phyloP scores from a whole-genome alignment of 2,329 filamentous ascomycete genomes.

The Cercospora sp. region DNA sequence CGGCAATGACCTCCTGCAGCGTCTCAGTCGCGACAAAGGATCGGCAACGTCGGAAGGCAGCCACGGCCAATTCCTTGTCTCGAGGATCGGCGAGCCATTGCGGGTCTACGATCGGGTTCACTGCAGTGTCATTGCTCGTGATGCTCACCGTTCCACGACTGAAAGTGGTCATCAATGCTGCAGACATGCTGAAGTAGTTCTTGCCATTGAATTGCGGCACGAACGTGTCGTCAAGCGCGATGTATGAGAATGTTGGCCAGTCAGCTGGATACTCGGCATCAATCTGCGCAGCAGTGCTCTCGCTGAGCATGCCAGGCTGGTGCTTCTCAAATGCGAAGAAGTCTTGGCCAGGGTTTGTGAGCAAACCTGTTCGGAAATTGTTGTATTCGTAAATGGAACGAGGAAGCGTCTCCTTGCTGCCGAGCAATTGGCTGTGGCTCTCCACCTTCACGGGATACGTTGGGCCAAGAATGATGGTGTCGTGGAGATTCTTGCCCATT shows the following conservation, averaged over 20 bases:
- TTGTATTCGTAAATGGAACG: constrained; percentile 19
- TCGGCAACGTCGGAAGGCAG: constrained; percentile 38
- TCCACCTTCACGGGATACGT: constrained; percentile 17
- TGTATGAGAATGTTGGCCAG: constrained; percentile 16
- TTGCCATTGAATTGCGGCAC: constrained; percentile 10
- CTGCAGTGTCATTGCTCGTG: constrained; percentile 13
- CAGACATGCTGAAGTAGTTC: constrained; percentile 27
- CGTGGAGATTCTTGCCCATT: constrained; percentile 25
- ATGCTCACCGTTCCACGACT: constrained; percentile 23
- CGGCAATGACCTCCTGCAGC: constrained; percentile 33
- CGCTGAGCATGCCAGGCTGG: constrained; percentile 5
- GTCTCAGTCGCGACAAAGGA: constrained; percentile 32
- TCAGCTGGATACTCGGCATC: constrained; percentile 11
- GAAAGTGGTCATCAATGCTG: constrained; percentile 35
- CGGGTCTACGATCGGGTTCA: constrained; percentile 29
- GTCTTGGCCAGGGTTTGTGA: constrained; percentile 18
- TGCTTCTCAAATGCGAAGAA: constrained; percentile 21
- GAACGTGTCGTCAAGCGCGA: not conserved
- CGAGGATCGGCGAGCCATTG: constrained; percentile 38
- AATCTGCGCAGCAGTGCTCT: constrained; percentile 2
- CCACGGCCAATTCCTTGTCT: constrained; percentile 40
- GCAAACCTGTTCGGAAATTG: constrained; percentile 21
- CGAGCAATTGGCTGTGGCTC: constrained; percentile 7
- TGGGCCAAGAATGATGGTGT: constrained; percentile 18
- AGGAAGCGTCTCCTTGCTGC: constrained; percentile 7